phyloP scores from a whole-genome alignment of 768 basidiomycete species.

The Kwoniella heveanensis region DNA sequence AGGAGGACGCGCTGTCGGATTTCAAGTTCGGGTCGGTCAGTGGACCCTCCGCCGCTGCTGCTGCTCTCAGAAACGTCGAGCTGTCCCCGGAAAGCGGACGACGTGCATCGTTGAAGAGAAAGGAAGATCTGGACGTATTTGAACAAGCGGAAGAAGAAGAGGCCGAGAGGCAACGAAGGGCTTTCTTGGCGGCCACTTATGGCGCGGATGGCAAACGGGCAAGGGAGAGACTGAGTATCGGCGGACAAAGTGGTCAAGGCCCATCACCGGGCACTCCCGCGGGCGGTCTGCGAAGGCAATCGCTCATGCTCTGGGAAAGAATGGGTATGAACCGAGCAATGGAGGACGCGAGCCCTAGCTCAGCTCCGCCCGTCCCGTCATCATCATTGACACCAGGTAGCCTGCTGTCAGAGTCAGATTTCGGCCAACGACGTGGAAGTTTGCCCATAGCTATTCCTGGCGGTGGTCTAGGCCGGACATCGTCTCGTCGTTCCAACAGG shows the following conservation, averaged over 20 bases:
- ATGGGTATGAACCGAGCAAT: constrained; percentile 24
- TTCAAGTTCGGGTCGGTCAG: constrained; percentile 43
- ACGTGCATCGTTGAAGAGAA: constrained; percentile 16
- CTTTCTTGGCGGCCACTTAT: constrained; percentile 52
- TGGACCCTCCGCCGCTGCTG: constrained; percentile 27
- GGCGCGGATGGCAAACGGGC: constrained; percentile 44
- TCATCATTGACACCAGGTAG: background rate
- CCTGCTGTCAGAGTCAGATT: constrained; percentile 9
- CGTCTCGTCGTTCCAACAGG: constrained; percentile 28
- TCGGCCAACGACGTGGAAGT: constrained; percentile 42
- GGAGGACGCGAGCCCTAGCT: constrained; percentile 23
- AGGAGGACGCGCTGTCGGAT: constrained; percentile 21
- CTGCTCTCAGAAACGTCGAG: constrained; percentile 30
- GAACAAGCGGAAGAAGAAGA: constrained; percentile 49
- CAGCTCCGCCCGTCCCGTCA: constrained; percentile 21
- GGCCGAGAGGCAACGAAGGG: constrained; percentile 52
- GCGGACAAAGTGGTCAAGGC: constrained; percentile 22
- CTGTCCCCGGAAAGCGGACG: constrained; percentile 28
- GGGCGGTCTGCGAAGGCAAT: constrained; percentile 32
- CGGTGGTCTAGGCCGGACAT: constrained; percentile 30
- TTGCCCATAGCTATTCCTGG: constrained; percentile 52
- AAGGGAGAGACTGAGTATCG: constrained; percentile 42
- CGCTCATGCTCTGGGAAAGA: constrained; percentile 48
- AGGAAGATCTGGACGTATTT: constrained; percentile 35
- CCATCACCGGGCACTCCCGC: constrained; percentile 18